Percentiles rank a stretch among this genome's conserved stretches.
These are phyloP conservation scores for Populus hybrid DNA, from an alignment of 441 rosid species.

Conservation along the genomic window DNA sequence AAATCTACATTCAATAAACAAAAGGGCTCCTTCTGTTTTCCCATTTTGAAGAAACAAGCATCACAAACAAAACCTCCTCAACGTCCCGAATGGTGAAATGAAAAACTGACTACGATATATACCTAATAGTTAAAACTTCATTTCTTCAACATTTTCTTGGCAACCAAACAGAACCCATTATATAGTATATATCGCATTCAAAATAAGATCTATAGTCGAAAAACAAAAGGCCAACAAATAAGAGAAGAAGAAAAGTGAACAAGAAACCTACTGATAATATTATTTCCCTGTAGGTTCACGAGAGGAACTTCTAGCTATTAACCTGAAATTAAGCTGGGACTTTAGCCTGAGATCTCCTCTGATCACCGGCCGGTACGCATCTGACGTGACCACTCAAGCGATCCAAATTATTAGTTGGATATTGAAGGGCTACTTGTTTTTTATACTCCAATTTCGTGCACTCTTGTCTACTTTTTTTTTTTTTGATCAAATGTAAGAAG, in stretches of 20 bases:
- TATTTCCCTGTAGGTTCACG: background rate
- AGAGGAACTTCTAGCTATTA: background rate
- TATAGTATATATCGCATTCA: too few relatives aligned
- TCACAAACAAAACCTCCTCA: conserved; percentile 33
- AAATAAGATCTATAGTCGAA: background rate
- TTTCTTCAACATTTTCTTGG: background rate
- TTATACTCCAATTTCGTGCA: conserved; percentile 32
- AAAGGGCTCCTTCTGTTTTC: too few relatives aligned
- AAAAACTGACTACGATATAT: background rate
- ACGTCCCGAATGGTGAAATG: background rate
- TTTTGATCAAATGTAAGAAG: background rate
- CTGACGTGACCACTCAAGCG: conserved; percentile 12
- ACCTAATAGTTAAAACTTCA: too few relatives aligned
- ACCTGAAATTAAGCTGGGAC: conserved; percentile 3
- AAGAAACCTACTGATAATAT: conserved; percentile 2
- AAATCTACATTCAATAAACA: too few relatives aligned
- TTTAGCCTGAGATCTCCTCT: background rate
- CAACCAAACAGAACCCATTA: background rate
- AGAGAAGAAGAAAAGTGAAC: background rate
- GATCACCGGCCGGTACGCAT: conserved; percentile 12
- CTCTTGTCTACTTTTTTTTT: conserved; percentile 4
- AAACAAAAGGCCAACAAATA: background rate
- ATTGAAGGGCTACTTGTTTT: conserved; percentile 20
- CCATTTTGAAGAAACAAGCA: too few relatives aligned
- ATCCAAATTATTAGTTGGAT: conserved; percentile 5